A percentile compares a stretch with the other conserved stretches of the same genome.
Evolutionary conservation across 768 basidiomycete genomes (phyloP).

Genomic region (Auriscalpium vulgare): DNA sequence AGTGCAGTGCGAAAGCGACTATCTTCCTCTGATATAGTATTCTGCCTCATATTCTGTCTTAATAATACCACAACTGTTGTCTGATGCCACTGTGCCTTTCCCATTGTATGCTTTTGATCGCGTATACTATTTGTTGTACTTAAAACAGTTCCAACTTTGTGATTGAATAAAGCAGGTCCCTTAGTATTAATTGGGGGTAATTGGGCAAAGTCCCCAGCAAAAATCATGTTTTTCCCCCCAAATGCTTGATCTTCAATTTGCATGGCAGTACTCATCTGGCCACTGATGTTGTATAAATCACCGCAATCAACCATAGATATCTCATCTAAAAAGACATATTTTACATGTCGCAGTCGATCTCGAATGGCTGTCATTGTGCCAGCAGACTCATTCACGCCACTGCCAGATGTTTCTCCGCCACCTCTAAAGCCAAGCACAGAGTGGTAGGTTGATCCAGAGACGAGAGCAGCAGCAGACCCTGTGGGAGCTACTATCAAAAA

Average conservation of each 20-base stretch:
- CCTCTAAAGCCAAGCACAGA: constrained; percentile 6
- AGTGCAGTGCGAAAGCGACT: constrained; percentile 22
- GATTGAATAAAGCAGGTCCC: constrained; percentile 16
- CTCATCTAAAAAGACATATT: constrained; percentile 37
- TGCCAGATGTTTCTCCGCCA: background rate
- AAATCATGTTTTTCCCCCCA: constrained; percentile 34
- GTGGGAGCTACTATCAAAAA: constrained; percentile 16
- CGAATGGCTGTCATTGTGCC: background rate
- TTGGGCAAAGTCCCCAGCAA: constrained; percentile 42
- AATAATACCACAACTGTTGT: constrained; percentile 15
- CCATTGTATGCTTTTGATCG: constrained; percentile 7
- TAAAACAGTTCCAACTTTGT: background rate
- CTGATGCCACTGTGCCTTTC: constrained; percentile 14
- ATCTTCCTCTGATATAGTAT: constrained; percentile 17
- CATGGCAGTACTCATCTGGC: constrained; percentile 14
- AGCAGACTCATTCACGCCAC: background rate
- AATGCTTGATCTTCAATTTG: constrained; percentile 19
- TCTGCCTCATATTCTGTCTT: constrained; percentile 15
- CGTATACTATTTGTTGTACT: background rate
- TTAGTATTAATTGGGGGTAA: constrained; percentile 24
- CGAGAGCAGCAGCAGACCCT: constrained; percentile 10
- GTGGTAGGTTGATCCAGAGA: constrained; percentile 19
- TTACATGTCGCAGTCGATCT: constrained; percentile 18
- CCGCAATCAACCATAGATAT: constrained; percentile 33
- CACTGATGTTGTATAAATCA: constrained; percentile 21